Conservation (phyloP, 192 early-diverging fungal species). For the Allomyces javanicus region DNA sequence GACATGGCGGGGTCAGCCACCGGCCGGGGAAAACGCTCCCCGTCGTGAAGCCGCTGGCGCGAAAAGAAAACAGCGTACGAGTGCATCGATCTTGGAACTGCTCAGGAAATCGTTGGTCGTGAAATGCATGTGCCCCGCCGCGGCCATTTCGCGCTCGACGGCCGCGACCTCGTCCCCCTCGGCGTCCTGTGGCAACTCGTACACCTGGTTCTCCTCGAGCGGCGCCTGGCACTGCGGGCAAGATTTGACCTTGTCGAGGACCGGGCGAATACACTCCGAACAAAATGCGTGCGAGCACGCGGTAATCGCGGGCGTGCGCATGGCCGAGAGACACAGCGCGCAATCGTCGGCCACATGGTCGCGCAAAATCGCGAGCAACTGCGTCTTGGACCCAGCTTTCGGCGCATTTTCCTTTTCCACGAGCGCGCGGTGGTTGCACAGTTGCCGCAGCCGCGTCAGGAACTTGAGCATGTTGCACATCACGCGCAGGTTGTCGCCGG, state of each 20-base stretch:
- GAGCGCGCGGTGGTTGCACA: neutral
- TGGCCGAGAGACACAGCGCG: neutral
- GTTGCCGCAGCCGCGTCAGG: neutral
- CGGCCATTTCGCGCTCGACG: too few relatives aligned
- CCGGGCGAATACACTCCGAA: neutral
- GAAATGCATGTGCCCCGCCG: too few relatives aligned
- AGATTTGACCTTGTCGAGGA: neutral
- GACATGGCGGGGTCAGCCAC: too few relatives aligned
- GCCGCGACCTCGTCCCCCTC: neutral
- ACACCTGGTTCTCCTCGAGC: neutral
- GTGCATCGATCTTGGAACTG: neutral
- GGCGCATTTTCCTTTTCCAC: neutral
- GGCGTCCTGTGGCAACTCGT: neutral
- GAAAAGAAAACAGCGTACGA: neutral
- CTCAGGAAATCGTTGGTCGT: too few relatives aligned
- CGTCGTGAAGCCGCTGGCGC: too few relatives aligned
- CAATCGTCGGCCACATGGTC: neutral
- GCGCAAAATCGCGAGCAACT: neutral
- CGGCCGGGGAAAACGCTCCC: too few relatives aligned
- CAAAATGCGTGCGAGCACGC: neutral
- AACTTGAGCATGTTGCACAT: neutral
- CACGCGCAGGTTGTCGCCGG: neutral
- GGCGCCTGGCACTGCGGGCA: neutral
- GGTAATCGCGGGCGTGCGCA: neutral
- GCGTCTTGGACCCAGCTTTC: neutral